Conservation (phyloP, 2,329 filamentous ascomycete genomes). For the Fusarium falciforme region DNA sequence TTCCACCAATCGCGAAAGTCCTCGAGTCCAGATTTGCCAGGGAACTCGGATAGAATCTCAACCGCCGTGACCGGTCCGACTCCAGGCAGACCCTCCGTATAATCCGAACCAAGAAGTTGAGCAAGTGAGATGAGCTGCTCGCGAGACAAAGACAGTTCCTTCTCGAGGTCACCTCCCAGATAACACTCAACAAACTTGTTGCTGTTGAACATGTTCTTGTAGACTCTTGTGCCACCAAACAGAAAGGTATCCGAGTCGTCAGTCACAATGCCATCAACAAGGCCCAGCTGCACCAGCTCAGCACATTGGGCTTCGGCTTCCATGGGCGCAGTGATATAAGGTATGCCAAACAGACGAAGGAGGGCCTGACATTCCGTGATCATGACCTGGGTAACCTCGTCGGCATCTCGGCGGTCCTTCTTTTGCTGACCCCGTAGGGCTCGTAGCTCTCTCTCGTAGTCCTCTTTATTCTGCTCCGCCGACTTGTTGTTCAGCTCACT, state of each 20-base stretch:
- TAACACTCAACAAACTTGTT: constrained; percentile 99
- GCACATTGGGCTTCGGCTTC: constrained; percentile 98
- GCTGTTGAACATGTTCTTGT: constrained; percentile 99
- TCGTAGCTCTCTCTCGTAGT: constrained; percentile 89
- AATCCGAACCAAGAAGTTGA: constrained; percentile 92
- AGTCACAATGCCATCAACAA: constrained; percentile 97
- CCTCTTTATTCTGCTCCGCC: constrained; percentile 74
- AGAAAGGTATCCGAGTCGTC: constrained; percentile 97
- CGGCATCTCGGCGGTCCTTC: constrained; percentile 93
- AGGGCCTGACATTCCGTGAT: constrained; percentile 94
- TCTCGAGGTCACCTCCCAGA: constrained; percentile 82
- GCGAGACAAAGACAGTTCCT: constrained; percentile 88
- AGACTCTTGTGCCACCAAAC: constrained; percentile 94
- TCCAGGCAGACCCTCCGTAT: constrained; percentile 90
- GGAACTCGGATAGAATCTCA: constrained; percentile 93
- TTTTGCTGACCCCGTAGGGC: constrained; percentile 93
- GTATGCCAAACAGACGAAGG: constrained; percentile 89
- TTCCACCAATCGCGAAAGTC: constrained; percentile 91
- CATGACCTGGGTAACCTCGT: constrained; percentile 97
- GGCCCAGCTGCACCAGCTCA: constrained; percentile 83
- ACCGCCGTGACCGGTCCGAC: constrained; percentile 95
- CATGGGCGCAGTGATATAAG: constrained; percentile 98
- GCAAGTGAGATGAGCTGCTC: constrained; percentile 89
- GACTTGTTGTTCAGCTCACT: constrained; percentile 85
- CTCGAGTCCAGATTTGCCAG: constrained; percentile 68